Conservation (phyloP, 352 stramenopile species). For the Pelagophyceae sp. region DNA sequence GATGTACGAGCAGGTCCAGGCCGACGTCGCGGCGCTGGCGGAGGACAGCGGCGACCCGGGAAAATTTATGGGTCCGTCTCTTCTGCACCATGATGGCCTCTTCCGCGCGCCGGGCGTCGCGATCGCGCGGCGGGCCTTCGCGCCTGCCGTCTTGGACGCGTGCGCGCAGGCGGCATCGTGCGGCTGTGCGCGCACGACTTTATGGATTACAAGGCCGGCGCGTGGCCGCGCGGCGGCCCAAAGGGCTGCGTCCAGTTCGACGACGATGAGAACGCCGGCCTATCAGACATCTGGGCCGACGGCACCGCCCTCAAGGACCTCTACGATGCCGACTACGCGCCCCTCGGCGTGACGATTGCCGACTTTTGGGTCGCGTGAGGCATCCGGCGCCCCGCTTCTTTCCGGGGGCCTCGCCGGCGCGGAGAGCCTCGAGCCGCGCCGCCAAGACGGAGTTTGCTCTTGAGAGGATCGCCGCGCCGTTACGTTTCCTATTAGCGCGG, state of each 20-base stretch:
- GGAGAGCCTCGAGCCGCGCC: no score
- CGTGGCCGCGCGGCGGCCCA: slow-evolving; percentile 28
- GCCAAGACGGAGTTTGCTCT: no score
- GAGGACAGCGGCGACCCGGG: no score
- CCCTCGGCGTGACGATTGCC: slow-evolving; percentile 30
- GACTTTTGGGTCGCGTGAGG: slow-evolving; percentile 51
- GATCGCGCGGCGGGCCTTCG: no score
- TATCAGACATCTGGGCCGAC: slow-evolving; percentile 32
- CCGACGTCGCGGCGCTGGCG: no score
- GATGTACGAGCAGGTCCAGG: no score
- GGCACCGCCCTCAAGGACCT: slow-evolving; percentile 30
- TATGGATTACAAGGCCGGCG: slow-evolving; percentile 39
- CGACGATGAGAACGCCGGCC: slow-evolving; percentile 33
- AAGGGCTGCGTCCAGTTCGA: slow-evolving; percentile 38
- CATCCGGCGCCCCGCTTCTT: no score
- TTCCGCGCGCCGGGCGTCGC: slow-evolving; percentile 24
- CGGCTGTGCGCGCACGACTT: slow-evolving; percentile 40
- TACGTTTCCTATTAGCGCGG: no score
- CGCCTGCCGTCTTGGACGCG: slow-evolving; percentile 20
- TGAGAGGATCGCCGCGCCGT: no score
- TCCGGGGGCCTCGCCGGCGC: no score
- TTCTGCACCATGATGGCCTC: slow-evolving; percentile 26
- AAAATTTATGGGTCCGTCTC: no score
- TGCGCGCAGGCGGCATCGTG: slow-evolving; percentile 36
- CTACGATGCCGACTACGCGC: slow-evolving; percentile 31